A percentile compares a stretch with the other conserved stretches of the same genome.
Evolutionary conservation across 176 grass and related monocot genomes (phyloP).

Genomic region (Areca catechu): DNA sequence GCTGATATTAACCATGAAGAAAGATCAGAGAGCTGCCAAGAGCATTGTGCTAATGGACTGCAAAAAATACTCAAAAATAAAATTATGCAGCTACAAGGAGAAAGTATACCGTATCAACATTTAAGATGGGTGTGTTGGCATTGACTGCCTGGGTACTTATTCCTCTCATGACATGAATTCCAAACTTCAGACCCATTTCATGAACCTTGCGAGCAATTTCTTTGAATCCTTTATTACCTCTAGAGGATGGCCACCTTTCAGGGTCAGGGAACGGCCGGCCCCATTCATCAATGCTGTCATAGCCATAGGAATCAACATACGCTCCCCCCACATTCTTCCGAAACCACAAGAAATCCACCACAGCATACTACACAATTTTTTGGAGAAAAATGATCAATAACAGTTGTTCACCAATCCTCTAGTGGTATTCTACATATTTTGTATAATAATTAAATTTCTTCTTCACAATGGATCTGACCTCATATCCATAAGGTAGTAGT

Average conservation of each 20-base stretch:
- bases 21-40: too few species aligned
- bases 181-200: conserved; percentile 78
- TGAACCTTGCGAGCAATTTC: conserved; percentile 61
- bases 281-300: conserved; percentile 74
- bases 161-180: conserved; percentile 92
- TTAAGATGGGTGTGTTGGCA: conserved; percentile 48
- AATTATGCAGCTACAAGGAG: conserved; percentile 5
- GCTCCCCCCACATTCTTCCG: conserved; percentile 63
- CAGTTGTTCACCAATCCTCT: not conserved
- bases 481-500: conserved; percentile 53
- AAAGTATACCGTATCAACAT: conserved; percentile 48
- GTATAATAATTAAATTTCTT: not conserved
- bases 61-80: conserved; percentile 2
- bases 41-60: not conserved
- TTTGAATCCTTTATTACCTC: conserved; percentile 44
- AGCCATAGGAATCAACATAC: conserved; percentile 54
- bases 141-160: conserved; percentile 65
- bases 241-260: conserved; percentile 71
- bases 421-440: not conserved
- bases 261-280: conserved; percentile 70
- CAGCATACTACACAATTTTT: conserved; percentile 41
- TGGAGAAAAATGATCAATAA: not conserved
- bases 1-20: too few species aligned
- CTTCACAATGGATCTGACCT: conserved; percentile 29
- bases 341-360: conserved; percentile 87